These are phyloP conservation scores for Flaveria ramosissima DNA, from an alignment of 129 eudicot species.

Conservation along the genomic window DNA sequence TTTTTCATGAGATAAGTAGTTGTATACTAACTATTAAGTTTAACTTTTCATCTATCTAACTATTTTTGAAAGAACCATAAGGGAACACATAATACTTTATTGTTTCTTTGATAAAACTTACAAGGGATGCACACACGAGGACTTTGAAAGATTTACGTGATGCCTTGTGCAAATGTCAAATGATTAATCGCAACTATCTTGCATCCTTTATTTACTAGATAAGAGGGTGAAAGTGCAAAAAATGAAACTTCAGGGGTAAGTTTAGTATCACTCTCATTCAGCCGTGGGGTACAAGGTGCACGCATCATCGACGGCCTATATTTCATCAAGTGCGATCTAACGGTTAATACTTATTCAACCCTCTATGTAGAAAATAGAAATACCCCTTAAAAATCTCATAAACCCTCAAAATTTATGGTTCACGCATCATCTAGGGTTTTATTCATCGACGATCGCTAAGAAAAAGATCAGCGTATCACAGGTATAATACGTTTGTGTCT, in stretches of 20 bases:
- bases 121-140: no score
- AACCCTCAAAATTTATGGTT: conserved; percentile 24
- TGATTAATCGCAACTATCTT: no score
- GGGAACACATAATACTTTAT: no score
- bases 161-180: no score
- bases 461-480: conserved; percentile 12
- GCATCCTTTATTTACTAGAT: neutral
- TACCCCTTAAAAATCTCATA: conserved; percentile 33
- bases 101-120: no score
- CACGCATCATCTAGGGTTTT: conserved; percentile 44
- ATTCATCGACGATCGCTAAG: conserved; percentile 30
- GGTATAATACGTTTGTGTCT: conserved; percentile 34
- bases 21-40: no score
- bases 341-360: conserved; percentile 33
- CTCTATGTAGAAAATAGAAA: conserved; percentile 14
- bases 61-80: no score
- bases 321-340: conserved; percentile 22
- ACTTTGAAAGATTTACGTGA: no score
- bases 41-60: no score
- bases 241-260: neutral
- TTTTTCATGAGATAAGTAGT: no score
- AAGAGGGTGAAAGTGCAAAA: neutral
- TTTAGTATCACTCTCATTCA: neutral
- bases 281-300: conserved; percentile 23
- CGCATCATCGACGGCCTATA: conserved; percentile 25